phyloP scores from a whole-genome alignment of 1,139 yeast species.

The Schwanniomyces etchellsii region DNA sequence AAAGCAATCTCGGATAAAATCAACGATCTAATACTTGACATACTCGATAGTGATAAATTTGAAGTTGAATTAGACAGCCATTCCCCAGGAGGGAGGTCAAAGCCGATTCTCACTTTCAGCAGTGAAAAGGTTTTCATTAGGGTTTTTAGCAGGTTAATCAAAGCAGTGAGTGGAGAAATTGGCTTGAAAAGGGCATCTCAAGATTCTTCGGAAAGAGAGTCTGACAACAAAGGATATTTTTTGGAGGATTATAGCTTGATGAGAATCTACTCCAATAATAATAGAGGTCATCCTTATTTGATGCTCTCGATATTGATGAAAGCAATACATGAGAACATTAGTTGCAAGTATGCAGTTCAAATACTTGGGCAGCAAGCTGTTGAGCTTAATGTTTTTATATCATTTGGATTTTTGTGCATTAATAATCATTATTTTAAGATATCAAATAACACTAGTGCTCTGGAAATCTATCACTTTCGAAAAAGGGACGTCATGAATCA shows the following conservation, averaged over 20 bases:
- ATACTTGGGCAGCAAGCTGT: conserved; percentile 1
- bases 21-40: conserved; percentile 9
- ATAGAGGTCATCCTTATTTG: conserved; percentile 19
- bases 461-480: neutral
- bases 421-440: conserved; percentile 6
- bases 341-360: conserved; percentile 3
- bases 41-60: no score
- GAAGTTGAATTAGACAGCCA: no score
- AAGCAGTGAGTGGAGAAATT: no score
- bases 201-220: no score
- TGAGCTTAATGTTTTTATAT: neutral
- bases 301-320: conserved; percentile 18
- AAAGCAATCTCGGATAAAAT: conserved; percentile 7
- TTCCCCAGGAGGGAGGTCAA: no score
- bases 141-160: no score
- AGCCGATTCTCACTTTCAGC: no score
- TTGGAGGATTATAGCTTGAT: conserved; percentile 25
- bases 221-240: no score
- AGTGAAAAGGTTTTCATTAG: no score
- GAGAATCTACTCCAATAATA: conserved; percentile 20
- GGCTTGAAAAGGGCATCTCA: no score
- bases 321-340: conserved; percentile 13
- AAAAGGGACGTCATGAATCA: neutral
- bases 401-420: conserved; percentile 8
- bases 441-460: neutral